phyloP scores from a whole-genome alignment of 2,329 filamentous ascomycete genomes.

The Aspergillus vadensis region DNA sequence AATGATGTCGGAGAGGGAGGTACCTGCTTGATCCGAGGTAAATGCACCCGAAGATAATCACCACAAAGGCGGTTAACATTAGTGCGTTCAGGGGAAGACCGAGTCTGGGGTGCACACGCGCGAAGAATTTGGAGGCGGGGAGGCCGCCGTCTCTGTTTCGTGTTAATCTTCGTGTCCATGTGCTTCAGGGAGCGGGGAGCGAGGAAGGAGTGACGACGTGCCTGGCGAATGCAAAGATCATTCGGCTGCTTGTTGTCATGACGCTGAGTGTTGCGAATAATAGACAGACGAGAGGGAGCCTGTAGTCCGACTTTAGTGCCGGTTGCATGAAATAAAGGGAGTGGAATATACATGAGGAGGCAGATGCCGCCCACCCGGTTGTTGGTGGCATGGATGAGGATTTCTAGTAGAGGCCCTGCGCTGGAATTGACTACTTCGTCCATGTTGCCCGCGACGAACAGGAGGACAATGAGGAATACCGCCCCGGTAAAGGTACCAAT shows the following conservation, averaged over 20 bases:
- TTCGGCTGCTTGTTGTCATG: constrained; percentile 36
- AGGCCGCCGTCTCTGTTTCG: constrained; percentile 62
- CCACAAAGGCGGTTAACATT: constrained; percentile 59
- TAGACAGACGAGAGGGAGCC: constrained; percentile 32
- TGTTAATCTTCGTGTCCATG: constrained; percentile 1
- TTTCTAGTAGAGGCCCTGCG: constrained; percentile 62
- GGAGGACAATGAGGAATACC: constrained; percentile 61
- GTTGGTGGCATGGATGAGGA: constrained; percentile 63
- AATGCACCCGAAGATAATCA: constrained; percentile 68
- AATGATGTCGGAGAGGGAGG: constrained; percentile 28
- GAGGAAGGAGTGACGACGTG: not conserved
- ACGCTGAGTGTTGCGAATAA: constrained; percentile 33
- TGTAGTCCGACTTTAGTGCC: constrained; percentile 11
- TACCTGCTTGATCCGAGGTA: constrained; percentile 60
- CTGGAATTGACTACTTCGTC: constrained; percentile 57
- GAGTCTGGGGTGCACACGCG: constrained; percentile 61
- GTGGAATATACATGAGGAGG: constrained; percentile 55
- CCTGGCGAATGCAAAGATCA: constrained; percentile 36
- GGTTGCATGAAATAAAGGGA: not conserved
- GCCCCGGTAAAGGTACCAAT: constrained; percentile 66
- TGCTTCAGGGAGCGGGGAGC: no score
- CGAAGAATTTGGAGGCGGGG: constrained; percentile 61
- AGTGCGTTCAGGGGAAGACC: constrained; percentile 68
- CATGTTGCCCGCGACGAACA: constrained; percentile 64
- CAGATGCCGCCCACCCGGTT: constrained; percentile 63